These are phyloP conservation scores for Kondoa subrosea DNA, from an alignment of 768 basidiomycete species.

Conservation along the genomic window DNA sequence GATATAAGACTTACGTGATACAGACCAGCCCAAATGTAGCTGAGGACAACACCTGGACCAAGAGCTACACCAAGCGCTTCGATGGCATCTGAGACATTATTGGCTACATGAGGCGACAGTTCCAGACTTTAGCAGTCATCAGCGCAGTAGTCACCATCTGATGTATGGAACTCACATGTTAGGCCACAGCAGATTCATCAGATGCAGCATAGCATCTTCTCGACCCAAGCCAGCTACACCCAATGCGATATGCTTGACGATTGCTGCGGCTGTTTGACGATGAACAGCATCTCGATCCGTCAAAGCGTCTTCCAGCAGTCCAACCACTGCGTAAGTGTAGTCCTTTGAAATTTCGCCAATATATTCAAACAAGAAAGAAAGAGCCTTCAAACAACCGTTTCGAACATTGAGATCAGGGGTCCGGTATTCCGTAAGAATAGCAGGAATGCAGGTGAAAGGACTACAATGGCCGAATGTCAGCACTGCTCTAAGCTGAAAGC, in stretches of 20 bases:
- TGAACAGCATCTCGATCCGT: conserved; percentile 97
- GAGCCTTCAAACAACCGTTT: conserved; percentile 92
- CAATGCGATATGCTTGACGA: conserved; percentile 92
- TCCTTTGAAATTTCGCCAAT: conserved; percentile 90
- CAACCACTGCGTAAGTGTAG: conserved; percentile 91
- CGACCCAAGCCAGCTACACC: conserved; percentile 93
- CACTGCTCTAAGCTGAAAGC: neutral
- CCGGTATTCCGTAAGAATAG: conserved; percentile 94
- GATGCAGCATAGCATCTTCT: conserved; percentile 91
- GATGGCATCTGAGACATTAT: conserved; percentile 92
- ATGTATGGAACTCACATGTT: conserved; percentile 55
- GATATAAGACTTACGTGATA: conserved; percentile 36
- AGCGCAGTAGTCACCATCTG: neutral
- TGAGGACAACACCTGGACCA: conserved; percentile 78
- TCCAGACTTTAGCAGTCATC: neutral
- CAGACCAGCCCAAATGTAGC: conserved; percentile 82
- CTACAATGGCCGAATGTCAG: conserved; percentile 61
- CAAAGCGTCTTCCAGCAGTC: conserved; percentile 92
- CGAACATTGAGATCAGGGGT: conserved; percentile 97
- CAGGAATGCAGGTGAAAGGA: conserved; percentile 96
- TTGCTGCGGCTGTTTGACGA: conserved; percentile 91
- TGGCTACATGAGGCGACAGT: conserved; percentile 70
- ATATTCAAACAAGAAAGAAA: conserved; percentile 98
- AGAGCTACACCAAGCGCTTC: conserved; percentile 94
- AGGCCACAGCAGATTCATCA: conserved; percentile 98